A percentile compares a stretch with the other conserved stretches of the same genome.
phyloP scores from a whole-genome alignment of 305 asterid genomes.

The Solanum hybrid region DNA sequence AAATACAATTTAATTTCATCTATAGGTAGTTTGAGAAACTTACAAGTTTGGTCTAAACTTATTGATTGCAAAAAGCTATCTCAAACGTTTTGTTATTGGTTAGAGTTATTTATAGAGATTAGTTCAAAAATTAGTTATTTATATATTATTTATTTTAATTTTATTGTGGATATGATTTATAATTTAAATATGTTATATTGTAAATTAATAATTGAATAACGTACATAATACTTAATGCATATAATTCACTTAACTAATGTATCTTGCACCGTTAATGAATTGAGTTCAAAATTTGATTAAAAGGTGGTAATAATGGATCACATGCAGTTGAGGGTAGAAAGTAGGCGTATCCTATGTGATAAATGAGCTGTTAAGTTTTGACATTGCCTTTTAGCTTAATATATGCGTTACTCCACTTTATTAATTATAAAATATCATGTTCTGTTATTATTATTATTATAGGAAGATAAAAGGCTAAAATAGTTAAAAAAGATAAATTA shows the following conservation, averaged over 20 bases:
- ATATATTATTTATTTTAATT: too few relatives aligned
- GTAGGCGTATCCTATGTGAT: neutral
- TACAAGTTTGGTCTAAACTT: neutral
- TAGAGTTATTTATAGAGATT: neutral
- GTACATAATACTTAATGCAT: neutral
- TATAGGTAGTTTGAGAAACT: neutral
- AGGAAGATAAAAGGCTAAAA: neutral
- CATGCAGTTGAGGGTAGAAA: neutral
- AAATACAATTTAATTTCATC: neutral
- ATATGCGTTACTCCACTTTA: neutral
- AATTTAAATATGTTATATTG: neutral
- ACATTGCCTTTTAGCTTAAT: neutral
- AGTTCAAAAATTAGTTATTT: too few relatives aligned
- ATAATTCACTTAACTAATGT: neutral
- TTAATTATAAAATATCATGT: neutral
- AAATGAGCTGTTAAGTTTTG: conserved; percentile 7
- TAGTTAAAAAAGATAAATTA: too few relatives aligned
- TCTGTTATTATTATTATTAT: neutral
- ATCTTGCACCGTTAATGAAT: neutral
- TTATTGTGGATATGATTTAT: neutral
- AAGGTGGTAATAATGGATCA: neutral
- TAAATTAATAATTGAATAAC: too few relatives aligned
- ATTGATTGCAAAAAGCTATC: neutral
- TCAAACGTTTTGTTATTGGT: neutral
- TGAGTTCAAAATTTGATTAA: neutral